Evolutionary conservation across 192 early-diverging fungal species (phyloP).

Genomic region (Lunasporangiospora selenospora): DNA sequence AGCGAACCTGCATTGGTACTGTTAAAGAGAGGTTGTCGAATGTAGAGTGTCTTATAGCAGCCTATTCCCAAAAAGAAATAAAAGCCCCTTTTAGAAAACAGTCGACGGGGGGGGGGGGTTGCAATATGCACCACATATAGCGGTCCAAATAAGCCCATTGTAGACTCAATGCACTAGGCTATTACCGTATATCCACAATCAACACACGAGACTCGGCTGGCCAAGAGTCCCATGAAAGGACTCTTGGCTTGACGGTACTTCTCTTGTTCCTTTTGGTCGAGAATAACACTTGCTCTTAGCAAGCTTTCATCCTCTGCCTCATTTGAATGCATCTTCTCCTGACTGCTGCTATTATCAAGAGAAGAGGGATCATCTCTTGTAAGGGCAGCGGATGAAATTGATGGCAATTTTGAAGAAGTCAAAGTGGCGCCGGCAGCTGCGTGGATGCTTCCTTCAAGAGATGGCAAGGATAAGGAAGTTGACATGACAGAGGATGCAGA

Average conservation of each 20-base stretch:
- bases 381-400: background rate
- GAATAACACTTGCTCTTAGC: constrained; percentile 3
- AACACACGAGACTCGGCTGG: constrained; percentile 72
- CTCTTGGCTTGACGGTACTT: constrained; percentile 50
- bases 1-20: constrained; percentile 56
- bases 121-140: background rate
- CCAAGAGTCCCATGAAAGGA: constrained; percentile 68
- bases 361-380: background rate
- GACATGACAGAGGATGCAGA: background rate
- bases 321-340: background rate
- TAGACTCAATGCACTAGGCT: background rate
- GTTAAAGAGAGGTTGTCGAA: constrained; percentile 76
- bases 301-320: background rate
- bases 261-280: constrained; percentile 28
- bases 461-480: background rate
- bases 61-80: constrained; percentile 44
- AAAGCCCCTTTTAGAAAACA: no score
- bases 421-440: no score
- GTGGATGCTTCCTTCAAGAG: background rate
- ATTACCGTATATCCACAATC: constrained; percentile 71
- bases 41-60: constrained; percentile 75
- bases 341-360: background rate
- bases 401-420: no score
- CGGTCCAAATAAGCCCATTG: background rate
- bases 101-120: no score